Conservation (phyloP, 108 stramenopile species). For the Epithemia pelagica region DNA sequence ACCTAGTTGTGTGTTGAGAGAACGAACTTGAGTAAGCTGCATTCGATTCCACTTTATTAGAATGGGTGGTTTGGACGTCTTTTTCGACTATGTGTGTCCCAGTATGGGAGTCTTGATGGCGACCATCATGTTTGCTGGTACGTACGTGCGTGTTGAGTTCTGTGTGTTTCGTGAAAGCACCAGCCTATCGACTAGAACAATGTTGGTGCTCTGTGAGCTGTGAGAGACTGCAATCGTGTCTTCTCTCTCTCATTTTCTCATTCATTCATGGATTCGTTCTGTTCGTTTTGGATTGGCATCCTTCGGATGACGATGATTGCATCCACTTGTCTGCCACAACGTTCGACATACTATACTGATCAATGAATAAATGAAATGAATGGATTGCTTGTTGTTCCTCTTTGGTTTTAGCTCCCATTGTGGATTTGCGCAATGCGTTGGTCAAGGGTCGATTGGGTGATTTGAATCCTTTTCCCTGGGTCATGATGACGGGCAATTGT, state of each 20-base stretch:
- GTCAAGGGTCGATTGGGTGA: slow-evolving; percentile 12
- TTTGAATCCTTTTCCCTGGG: slow-evolving; percentile 71
- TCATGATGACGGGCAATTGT: slow-evolving; percentile 76
- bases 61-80: slow-evolving; percentile 19
- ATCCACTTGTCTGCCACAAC: no score
- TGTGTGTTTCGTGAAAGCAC: background rate
- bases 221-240: no score
- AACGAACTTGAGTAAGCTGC: no score
- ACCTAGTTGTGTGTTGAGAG: no score
- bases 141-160: background rate
- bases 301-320: no score
- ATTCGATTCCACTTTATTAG: no score
- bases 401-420: slow-evolving; percentile 37
- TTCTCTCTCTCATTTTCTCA: no score
- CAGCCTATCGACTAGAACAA: background rate
- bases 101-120: slow-evolving; percentile 52
- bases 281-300: no score
- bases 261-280: no score
- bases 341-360: no score
- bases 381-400: background rate
- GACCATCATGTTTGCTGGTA: slow-evolving; percentile 37
- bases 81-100: slow-evolving; percentile 56
- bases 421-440: slow-evolving; percentile 44
- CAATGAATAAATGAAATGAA: no score
- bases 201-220: no score